Conservation (phyloP, 2,329 filamentous ascomycete genomes). For the Dactylellina haptotyla region DNA sequence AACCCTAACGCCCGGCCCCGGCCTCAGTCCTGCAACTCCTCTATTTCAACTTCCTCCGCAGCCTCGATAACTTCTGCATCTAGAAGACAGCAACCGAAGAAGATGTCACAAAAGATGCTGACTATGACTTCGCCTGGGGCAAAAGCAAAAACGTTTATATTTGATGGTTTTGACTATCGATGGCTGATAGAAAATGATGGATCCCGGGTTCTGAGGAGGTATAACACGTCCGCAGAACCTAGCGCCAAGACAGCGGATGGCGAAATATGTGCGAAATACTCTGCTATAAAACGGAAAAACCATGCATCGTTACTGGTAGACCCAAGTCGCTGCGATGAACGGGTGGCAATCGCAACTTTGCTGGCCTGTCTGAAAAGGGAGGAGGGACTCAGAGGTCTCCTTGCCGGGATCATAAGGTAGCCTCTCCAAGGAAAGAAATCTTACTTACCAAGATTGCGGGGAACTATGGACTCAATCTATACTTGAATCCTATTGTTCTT, state of each 20-base stretch:
- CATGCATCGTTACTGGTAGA: slow-evolving; percentile 41
- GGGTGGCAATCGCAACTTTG: slow-evolving; percentile 49
- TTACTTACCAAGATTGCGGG: neutral
- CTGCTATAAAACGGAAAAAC: slow-evolving; percentile 42
- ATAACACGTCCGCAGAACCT: slow-evolving; percentile 20
- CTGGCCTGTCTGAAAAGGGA: slow-evolving; percentile 42
- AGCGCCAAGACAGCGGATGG: slow-evolving; percentile 24
- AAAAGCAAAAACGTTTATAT: slow-evolving; percentile 31
- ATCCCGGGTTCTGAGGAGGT: slow-evolving; percentile 27
- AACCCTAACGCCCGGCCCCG: slow-evolving; percentile 36
- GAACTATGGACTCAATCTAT: neutral
- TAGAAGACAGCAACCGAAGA: slow-evolving; percentile 33
- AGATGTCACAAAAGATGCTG: slow-evolving; percentile 50
- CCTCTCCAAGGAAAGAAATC: neutral
- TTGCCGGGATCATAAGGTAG: slow-evolving; percentile 44
- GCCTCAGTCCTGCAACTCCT: slow-evolving; percentile 48
- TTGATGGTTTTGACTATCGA: slow-evolving; percentile 32
- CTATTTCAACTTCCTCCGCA: slow-evolving; percentile 46
- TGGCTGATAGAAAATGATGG: slow-evolving; percentile 51
- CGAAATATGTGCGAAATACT: slow-evolving; percentile 47
- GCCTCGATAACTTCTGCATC: slow-evolving; percentile 36
- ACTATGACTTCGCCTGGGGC: slow-evolving; percentile 48
- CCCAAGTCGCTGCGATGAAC: slow-evolving; percentile 49
- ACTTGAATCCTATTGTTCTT: neutral
- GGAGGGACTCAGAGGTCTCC: slow-evolving; percentile 45